These are phyloP conservation scores for Pythium monospermum DNA, from an alignment of 352 stramenopile species.

Conservation along the genomic window DNA sequence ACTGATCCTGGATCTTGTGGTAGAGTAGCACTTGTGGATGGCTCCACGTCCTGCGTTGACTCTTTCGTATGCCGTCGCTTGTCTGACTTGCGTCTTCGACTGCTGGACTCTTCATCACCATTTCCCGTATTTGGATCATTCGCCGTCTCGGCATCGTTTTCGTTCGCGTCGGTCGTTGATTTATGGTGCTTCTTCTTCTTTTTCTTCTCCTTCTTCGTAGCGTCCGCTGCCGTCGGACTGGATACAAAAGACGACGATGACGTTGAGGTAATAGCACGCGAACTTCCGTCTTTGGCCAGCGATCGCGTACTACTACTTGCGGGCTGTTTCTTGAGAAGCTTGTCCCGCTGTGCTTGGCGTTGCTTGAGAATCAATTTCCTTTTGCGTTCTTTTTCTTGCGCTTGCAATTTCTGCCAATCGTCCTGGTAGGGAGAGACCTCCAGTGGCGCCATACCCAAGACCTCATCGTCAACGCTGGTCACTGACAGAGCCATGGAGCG, in stretches of 20 bases:
- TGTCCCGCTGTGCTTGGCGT: constrained; percentile 71
- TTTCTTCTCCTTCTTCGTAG: not conserved
- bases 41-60: too few species aligned
- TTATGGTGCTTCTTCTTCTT: constrained; percentile 20
- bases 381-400: constrained; percentile 65
- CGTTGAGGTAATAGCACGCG: not conserved
- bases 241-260: not conserved
- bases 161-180: constrained; percentile 8
- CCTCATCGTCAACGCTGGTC: too few species aligned
- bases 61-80: not conserved
- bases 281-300: constrained; percentile 12
- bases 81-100: not conserved
- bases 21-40: too few species aligned
- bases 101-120: not conserved
- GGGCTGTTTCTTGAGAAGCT: constrained; percentile 75
- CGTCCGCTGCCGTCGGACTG: not conserved
- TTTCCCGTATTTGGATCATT: too few species aligned
- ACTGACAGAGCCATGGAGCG: too few species aligned
- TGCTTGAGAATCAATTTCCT: constrained; percentile 69
- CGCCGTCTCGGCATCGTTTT: constrained; percentile 3
- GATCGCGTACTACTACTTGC: constrained; percentile 16
- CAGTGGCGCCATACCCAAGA: not conserved
- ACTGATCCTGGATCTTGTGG: too few species aligned
- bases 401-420: constrained; percentile 71
- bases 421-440: constrained; percentile 32